Evolutionary conservation across 352 stramenopile genomes (phyloP).

Genomic region (Globisporangium paddicum): DNA sequence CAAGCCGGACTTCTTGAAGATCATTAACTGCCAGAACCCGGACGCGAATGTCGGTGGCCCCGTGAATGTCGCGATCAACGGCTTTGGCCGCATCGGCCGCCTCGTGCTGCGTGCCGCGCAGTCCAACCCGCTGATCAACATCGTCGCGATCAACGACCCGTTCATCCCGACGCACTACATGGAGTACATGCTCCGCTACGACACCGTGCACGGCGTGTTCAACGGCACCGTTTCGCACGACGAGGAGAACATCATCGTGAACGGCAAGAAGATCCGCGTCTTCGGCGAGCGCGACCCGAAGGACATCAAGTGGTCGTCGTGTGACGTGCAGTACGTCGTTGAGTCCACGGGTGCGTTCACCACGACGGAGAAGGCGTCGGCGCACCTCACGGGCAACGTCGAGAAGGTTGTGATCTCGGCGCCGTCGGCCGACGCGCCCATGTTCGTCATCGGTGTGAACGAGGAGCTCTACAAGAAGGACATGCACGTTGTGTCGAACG

Average conservation of each 20-base stretch:
- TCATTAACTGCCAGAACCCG: conserved; percentile 92
- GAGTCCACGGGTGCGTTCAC: conserved; percentile 85
- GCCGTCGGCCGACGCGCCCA: conserved; percentile 97
- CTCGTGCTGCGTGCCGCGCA: conserved; percentile 93
- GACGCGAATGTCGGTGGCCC: conserved; percentile 42
- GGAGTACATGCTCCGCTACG: conserved; percentile 92
- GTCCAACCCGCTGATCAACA: conserved; percentile 84
- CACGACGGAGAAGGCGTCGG: conserved; percentile 88
- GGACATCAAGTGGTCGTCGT: conserved; percentile 91
- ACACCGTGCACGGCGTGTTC: conserved; percentile 93
- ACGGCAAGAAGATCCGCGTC: conserved; percentile 92
- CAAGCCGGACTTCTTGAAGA: conserved; percentile 96
- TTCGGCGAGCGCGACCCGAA: conserved; percentile 93
- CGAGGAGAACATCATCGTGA: conserved; percentile 87
- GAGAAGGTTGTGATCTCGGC: conserved; percentile 98
- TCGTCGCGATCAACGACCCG: conserved; percentile 94
- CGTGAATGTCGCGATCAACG: conserved; percentile 98
- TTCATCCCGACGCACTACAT: conserved; percentile 97
- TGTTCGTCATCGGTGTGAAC: conserved; percentile 99
- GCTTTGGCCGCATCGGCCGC: conserved; percentile 98
- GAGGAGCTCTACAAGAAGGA: conserved; percentile 91
- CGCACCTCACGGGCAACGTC: conserved; percentile 91
- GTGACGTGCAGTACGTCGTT: conserved; percentile 93
- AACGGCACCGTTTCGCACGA: conserved; percentile 83
- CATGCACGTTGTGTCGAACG: conserved; percentile 98